Conservation (phyloP, 805 yeast genomes). For the Candida sphagnicola region DNA sequence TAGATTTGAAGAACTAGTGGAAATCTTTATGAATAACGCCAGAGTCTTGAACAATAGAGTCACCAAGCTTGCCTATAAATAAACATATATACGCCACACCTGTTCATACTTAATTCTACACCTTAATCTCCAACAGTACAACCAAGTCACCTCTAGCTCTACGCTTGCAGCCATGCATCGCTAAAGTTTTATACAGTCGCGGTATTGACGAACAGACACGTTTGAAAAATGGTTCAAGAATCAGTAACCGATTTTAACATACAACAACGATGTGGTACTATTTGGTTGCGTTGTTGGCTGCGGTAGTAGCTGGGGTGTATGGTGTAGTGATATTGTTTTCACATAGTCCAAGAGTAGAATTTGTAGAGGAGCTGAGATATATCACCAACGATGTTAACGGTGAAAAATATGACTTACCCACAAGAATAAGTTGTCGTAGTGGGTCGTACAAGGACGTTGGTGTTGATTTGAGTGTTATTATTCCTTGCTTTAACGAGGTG, state of each 20-base stretch:
- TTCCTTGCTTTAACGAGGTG: constrained; percentile 93
- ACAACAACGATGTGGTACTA: constrained; percentile 2
- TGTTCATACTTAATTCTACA: no score
- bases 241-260: not conserved
- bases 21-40: constrained; percentile 41
- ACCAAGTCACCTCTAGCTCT: not conserved
- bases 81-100: not conserved
- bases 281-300: not conserved
- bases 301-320: constrained; percentile 27
- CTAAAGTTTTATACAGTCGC: no score
- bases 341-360: constrained; percentile 59
- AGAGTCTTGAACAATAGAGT: constrained; percentile 41
- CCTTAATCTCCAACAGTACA: no score
- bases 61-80: constrained; percentile 30
- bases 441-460: constrained; percentile 20
- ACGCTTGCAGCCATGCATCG: not conserved
- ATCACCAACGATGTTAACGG: constrained; percentile 41
- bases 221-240: not conserved
- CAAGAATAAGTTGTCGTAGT: constrained; percentile 16
- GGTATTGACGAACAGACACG: no score
- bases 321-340: constrained; percentile 45
- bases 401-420: constrained; percentile 28
- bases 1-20: constrained; percentile 43
- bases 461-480: constrained; percentile 67
- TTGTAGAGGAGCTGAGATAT: constrained; percentile 50